Evolutionary conservation across 192 early-diverging fungal species (phyloP), one percentile per base, ranked within the genome.

Genomic region (Coemansia sp.): DNA sequence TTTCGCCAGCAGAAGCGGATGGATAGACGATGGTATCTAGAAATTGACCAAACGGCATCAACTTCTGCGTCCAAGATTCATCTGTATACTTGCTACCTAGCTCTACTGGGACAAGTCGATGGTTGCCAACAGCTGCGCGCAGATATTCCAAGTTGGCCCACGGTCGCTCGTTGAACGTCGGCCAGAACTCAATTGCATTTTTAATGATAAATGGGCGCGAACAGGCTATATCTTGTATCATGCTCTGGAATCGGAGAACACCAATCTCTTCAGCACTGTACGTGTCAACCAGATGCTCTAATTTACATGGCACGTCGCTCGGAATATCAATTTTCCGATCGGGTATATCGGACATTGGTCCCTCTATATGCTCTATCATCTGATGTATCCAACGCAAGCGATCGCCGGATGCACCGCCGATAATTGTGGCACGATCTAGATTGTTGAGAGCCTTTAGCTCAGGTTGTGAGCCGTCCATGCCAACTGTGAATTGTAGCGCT

Each of bases 71-170:
- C 94, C 94, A 96, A 2, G 61, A 57, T 2, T 71, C 61, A 23
- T 93, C 88, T 3, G 89, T 93, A 63, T 96, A 96, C 21, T 86
- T 79, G 4, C 64, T 53, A 0, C 94, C 94, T 46, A 92, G 57
- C 57, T 96, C 94, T 1, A 96, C 81, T 5, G 94, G 92, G 0
- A 96, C 91, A 8, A 84, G 61, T 1, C 92, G 85, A 50, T 88
- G 78, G 13, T 74, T 64, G n/a, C 85, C 89, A 11, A 85, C 85
- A 0, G 74, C 59, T n/a, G 49, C 40, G 4, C 77, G 71, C 12
- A 93, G 55, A 54, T 88, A 87, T 15, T 80, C 76, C 3, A 85
- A 45, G 57, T 88, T 73, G 2, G 71, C 56, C 91, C 91, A 92
- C 2, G 79, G 68, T 3, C 80, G 67, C 22, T 57, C 55, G 15